A percentile compares a stretch with the other conserved stretches of the same genome.
Conservation (phyloP, 768 basidiomycete species). For the Agrocybe chaxingu region DNA sequence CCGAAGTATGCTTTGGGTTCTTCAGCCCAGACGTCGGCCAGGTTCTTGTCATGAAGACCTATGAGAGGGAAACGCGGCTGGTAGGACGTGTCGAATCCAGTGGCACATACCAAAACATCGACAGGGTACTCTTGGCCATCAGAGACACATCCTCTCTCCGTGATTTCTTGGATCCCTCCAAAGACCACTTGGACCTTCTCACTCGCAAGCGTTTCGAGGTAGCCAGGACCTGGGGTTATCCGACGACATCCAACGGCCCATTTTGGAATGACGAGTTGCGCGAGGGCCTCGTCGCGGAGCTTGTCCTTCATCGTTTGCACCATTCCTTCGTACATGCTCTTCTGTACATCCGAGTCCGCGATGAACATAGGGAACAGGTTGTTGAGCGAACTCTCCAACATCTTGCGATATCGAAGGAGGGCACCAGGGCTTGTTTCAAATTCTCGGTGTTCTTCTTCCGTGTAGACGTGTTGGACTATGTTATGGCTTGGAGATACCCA, state of each 20-base stretch:
- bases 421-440: slow-evolving; percentile 36
- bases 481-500: slow-evolving; percentile 28
- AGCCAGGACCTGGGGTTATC: slow-evolving; percentile 31
- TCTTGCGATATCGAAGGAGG: slow-evolving; percentile 39
- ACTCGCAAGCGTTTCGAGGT: slow-evolving; percentile 27
- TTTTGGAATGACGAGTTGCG: slow-evolving; percentile 33
- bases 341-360: slow-evolving; percentile 30
- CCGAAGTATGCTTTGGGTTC: slow-evolving; percentile 29
- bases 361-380: slow-evolving; percentile 26
- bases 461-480: slow-evolving; percentile 27
- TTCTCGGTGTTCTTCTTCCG: slow-evolving; percentile 36
- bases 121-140: slow-evolving; percentile 28
- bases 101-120: slow-evolving; percentile 36
- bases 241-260: slow-evolving; percentile 32
- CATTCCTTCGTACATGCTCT: slow-evolving; percentile 21
- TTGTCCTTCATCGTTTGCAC: slow-evolving; percentile 36
- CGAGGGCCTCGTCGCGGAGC: slow-evolving; percentile 38
- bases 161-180: slow-evolving; percentile 26
- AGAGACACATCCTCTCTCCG: slow-evolving; percentile 23
- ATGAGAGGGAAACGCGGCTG: slow-evolving; percentile 30
- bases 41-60: slow-evolving; percentile 20
- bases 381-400: slow-evolving; percentile 37
- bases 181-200: slow-evolving; percentile 29
- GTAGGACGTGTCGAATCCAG: slow-evolving; percentile 33
- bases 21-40: slow-evolving; percentile 29